Evolutionary conservation across 148 eudicot genomes (phyloP), one percentile per base, ranked within the genome.

Genomic region (Salicornia ramosissima): DNA sequence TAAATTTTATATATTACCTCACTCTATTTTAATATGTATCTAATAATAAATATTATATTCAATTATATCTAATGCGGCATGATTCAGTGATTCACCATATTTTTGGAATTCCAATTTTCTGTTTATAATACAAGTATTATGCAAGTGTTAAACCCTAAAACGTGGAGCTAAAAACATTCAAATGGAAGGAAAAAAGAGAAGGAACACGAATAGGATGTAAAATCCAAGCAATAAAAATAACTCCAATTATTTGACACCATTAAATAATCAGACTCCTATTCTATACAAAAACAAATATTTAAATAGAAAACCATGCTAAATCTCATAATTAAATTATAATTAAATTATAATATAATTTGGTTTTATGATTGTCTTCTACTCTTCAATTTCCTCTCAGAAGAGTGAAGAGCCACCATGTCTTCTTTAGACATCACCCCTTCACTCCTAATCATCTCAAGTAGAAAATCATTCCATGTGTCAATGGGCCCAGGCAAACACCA

Each of bases 401-500:
- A 55, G 28, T 49, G 68, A 50, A 68, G 78, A 22, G 60, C 52
- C 69, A 42, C 70, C 56, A 42, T 76, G 6, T 71, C 79, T 47
- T 65, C 45, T 24, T 61, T 57, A 33, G 57, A 54, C 5, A 22
- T 36, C 0, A 74, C 64, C 0, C 77, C 85, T 60, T 81, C 88
- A 63, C 50, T 77, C 70, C 78, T 81, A 56, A 87, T 40, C 74
- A 85, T 77, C 21, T 87, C 82, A 43, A 80, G 68, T 75, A 87
- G 75, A 61, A 87, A 72, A 71, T 82, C 85, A 39, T 59, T 77
- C 88, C 88, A 85, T 33, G 83, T 69, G 28, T 86, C 89, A 62
- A 88, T 84, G 21, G 90, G 83, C 13, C 94, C 90, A 3, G 91
- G 91, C 70, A 88, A 72, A 31, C 93, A 88, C 88, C 77, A 74